Conservation (phyloP, 208 protist genomes). For the Spironucleus salmonicida region DNA sequence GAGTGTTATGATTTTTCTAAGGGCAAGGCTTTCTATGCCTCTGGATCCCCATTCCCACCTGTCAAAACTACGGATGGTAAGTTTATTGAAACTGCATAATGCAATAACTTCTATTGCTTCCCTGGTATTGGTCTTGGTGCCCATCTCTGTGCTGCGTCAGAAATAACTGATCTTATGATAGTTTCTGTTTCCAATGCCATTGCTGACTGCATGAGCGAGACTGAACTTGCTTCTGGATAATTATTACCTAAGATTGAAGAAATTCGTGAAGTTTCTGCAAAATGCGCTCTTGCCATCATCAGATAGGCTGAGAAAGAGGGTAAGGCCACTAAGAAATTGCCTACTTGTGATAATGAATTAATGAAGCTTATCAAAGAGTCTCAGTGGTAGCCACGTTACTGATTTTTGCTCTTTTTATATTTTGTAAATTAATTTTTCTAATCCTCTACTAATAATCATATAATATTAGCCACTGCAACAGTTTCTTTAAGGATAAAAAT, state of each 20-base stretch:
- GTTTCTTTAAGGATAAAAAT: too few species aligned
- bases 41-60: constrained; percentile 42
- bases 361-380: not conserved
- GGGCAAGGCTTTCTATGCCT: constrained; percentile 43
- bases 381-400: constrained; percentile 20
- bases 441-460: too few species aligned
- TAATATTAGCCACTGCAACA: too few species aligned
- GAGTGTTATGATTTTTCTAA: constrained; percentile 39
- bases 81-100: constrained; percentile 32
- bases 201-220: constrained; percentile 27
- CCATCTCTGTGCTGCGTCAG: constrained; percentile 32
- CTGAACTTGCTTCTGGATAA: constrained; percentile 29
- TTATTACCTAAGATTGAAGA: constrained; percentile 28
- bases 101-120: constrained; percentile 53
- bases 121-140: constrained; percentile 47
- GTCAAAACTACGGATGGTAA: constrained; percentile 28
- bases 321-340: not conserved
- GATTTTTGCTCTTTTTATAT: too few species aligned
- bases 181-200: constrained; percentile 30
- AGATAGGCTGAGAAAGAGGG: not conserved
- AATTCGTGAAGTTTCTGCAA: constrained; percentile 36
- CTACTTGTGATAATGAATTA: not conserved
- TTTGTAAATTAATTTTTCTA: too few species aligned
- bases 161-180: constrained; percentile 45
- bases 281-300: constrained; percentile 23